Evolutionary conservation across 2,329 filamentous ascomycete genomes (phyloP).

Genomic region (Myriosclerotinia scirpicola): DNA sequence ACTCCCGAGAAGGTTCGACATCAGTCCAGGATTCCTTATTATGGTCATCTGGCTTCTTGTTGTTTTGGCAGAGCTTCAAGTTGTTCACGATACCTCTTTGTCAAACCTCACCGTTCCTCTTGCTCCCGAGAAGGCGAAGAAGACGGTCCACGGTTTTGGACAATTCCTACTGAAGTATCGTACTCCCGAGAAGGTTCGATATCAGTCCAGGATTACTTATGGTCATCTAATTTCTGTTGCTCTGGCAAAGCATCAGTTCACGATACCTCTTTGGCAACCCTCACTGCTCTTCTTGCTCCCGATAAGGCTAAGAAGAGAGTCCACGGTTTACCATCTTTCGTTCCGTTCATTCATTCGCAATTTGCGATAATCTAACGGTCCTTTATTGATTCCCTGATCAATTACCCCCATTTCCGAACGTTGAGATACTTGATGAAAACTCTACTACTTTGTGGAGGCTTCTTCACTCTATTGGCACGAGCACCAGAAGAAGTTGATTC

Average conservation of each 20-base stretch:
- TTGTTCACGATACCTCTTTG: no score
- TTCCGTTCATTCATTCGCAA: neutral
- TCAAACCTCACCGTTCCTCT: no score
- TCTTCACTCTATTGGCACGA: constrained; percentile 5
- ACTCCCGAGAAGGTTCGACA: no score
- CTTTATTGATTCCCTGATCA: neutral
- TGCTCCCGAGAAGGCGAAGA: neutral
- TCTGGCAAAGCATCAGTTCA: neutral
- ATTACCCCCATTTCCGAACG: neutral
- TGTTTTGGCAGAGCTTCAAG: no score
- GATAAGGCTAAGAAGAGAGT: neutral
- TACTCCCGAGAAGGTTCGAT: neutral
- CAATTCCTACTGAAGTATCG: neutral
- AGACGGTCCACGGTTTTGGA: neutral
- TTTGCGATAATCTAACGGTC: neutral
- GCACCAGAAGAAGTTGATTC: neutral
- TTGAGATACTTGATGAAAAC: neutral
- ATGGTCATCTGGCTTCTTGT: no score
- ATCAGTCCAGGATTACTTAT: neutral
- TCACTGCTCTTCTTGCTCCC: neutral
- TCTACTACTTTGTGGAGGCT: neutral
- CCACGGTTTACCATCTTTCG: neutral
- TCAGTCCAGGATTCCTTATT: no score
- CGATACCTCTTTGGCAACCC: neutral
- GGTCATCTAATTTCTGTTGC: neutral